Evolutionary conservation across 345 rosid genomes (phyloP), one percentile per base, ranked within the genome.

Genomic region (Hibiscus tridactylites): DNA sequence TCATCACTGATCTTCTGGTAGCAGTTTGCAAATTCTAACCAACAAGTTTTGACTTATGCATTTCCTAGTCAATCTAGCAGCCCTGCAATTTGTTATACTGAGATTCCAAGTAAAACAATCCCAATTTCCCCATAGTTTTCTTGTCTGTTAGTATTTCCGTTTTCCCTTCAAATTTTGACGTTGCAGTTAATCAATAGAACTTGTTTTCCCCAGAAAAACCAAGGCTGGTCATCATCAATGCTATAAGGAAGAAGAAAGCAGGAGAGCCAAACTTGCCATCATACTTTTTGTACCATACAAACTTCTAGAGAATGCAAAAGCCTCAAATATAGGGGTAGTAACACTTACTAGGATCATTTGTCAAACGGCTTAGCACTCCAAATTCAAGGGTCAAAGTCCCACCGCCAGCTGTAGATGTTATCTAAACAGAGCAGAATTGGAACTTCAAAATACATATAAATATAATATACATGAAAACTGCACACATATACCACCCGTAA

Each of bases 371-470:
- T 49, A 95, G 93, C 73, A 90, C 82, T 61, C 97, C 98, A 65
- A 95, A 95, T 84, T 95, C 99, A 81, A 95, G 86, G 42, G 97
- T 92, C 86, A 95, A 81, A 24, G 99, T 95, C 80, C 97, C 99
- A 69, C 99, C 99, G 74, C 99, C 99, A 56, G 99, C 99, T 9
- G 99, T 95, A 68, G 98, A 92, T 61, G 99, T 95, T 79, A 95
- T 86, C 99, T 95, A 79, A 72, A 81, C 67, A 75, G 46, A 65
- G 59, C 53, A 81, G 71, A 77, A 53, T 26, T 68, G 61, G 19
- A 66, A 72, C 39, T 65, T 64, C 28, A 76, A 37, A 64, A 61
- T 33, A 21, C 52, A 71, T 59, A 60, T 68, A 26, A 44, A 68
- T n/a, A 29, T 12, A 29, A 10, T 3, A 78, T 37, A 49, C 46